A percentile compares a stretch with the other conserved stretches of the same genome.
phyloP scores from a whole-genome alignment of 2,329 filamentous ascomycete species.

The Diplodia intermedia region DNA sequence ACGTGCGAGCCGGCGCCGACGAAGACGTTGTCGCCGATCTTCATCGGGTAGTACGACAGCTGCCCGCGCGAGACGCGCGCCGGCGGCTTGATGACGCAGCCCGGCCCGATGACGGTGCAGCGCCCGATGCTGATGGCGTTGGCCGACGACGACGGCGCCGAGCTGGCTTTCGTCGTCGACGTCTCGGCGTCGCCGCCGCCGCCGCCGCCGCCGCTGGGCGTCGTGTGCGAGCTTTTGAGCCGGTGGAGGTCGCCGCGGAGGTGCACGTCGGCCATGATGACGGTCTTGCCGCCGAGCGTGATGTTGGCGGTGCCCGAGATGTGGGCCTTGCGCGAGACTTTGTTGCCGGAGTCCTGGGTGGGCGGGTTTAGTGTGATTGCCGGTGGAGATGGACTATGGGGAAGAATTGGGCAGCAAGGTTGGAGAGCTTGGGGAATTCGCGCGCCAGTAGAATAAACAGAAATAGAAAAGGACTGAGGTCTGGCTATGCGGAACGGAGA shows the following conservation, averaged over 20 bases:
- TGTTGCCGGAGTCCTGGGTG: slow-evolving; percentile 90
- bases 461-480: background rate
- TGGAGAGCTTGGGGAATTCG: background rate
- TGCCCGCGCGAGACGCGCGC: slow-evolving; percentile 79
- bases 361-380: slow-evolving; percentile 7
- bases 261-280: slow-evolving; percentile 94
- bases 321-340: slow-evolving; percentile 89
- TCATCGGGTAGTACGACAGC: slow-evolving; percentile 83
- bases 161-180: slow-evolving; percentile 35
- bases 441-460: background rate
- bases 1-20: slow-evolving; percentile 75
- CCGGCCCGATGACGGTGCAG: slow-evolving; percentile 86
- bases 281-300: slow-evolving; percentile 90
- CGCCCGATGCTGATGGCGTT: slow-evolving; percentile 84
- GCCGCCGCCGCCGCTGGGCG: slow-evolving; percentile 7
- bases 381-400: background rate
- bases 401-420: background rate
- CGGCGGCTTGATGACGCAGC: slow-evolving; percentile 80
- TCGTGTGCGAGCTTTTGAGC: slow-evolving; percentile 47
- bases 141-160: slow-evolving; percentile 40
- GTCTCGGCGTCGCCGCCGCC: background rate
- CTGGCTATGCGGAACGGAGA: background rate
- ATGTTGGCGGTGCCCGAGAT: slow-evolving; percentile 98
- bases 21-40: slow-evolving; percentile 94
- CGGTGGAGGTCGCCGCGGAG: slow-evolving; percentile 85